These are phyloP conservation scores for Bassia scoparia DNA, from an alignment of 148 eudicot species.

Conservation along the genomic window DNA sequence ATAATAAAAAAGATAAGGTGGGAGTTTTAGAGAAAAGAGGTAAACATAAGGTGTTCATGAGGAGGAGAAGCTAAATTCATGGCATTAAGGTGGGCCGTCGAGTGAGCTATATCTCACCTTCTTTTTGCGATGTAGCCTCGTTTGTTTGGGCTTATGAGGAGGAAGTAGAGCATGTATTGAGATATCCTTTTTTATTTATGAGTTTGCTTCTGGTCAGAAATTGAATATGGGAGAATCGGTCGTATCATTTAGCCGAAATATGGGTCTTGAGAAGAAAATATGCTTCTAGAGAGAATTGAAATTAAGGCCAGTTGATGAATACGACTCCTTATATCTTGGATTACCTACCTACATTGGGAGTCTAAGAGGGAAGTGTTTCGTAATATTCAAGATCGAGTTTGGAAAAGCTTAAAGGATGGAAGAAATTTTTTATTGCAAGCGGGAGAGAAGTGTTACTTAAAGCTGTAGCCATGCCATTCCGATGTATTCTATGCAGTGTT, in stretches of 20 bases:
- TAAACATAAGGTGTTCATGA: too few relatives aligned
- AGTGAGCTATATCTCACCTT: not conserved
- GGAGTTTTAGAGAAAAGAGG: too few relatives aligned
- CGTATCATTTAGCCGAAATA: not conserved
- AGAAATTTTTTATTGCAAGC: not conserved
- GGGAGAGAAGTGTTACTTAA: not conserved
- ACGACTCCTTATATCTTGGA: not conserved
- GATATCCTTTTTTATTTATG: not conserved
- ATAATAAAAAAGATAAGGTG: too few relatives aligned
- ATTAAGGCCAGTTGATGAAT: not conserved
- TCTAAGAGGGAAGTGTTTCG: not conserved
- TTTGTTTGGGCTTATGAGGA: not conserved
- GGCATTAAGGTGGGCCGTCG: not conserved
- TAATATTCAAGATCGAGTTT: not conserved
- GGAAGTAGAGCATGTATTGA: not conserved
- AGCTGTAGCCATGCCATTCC: not conserved
- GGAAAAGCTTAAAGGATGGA: slow-evolving; percentile 2
- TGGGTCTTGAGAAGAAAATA: not conserved
- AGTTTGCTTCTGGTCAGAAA: too few relatives aligned
- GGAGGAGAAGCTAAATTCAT: not conserved
- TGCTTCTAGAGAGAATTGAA: not conserved
- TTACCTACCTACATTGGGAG: not conserved
- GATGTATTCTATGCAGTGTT: not conserved
- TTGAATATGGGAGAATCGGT: too few relatives aligned
- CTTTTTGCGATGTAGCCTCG: too few relatives aligned